These are phyloP conservation scores for Cercospora sp. DNA, from an alignment of 2,329 filamentous ascomycete species.

Conservation along the genomic window DNA sequence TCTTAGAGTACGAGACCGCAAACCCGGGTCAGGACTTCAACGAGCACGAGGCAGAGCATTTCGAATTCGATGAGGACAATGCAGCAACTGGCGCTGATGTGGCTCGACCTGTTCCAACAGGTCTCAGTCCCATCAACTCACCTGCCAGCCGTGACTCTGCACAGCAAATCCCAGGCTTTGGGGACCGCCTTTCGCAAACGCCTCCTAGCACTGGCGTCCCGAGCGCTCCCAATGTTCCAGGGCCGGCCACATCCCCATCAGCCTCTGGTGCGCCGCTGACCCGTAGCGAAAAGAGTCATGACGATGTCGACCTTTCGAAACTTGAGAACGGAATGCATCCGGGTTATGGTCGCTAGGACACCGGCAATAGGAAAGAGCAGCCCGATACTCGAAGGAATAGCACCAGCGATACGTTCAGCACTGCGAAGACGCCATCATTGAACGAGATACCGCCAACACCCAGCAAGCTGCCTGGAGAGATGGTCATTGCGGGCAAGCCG, in stretches of 20 bases:
- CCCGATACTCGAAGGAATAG: slow-evolving; percentile 2
- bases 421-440: neutral
- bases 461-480: slow-evolving; percentile 5
- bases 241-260: neutral
- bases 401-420: slow-evolving; percentile 3
- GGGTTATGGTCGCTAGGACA: slow-evolving; percentile 18
- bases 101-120: slow-evolving; percentile 7
- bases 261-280: neutral
- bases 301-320: neutral
- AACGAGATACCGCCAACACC: slow-evolving; percentile 1
- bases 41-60: slow-evolving; percentile 44
- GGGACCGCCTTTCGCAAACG: slow-evolving; percentile 6
- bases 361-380: slow-evolving; percentile 15
- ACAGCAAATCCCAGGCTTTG: slow-evolving; percentile 13
- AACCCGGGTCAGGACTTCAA: slow-evolving; percentile 52
- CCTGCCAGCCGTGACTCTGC: neutral
- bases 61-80: slow-evolving; percentile 42
- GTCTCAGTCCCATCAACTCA: neutral
- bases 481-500: slow-evolving; percentile 2
- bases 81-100: slow-evolving; percentile 25
- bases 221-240: neutral
- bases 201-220: neutral
- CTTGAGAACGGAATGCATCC: slow-evolving; percentile 16
- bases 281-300: slow-evolving; percentile 6
- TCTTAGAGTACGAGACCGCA: slow-evolving; percentile 53